Evolutionary conservation across 148 eudicot genomes (phyloP).

Genomic region (Pharnaceum exiguum): DNA sequence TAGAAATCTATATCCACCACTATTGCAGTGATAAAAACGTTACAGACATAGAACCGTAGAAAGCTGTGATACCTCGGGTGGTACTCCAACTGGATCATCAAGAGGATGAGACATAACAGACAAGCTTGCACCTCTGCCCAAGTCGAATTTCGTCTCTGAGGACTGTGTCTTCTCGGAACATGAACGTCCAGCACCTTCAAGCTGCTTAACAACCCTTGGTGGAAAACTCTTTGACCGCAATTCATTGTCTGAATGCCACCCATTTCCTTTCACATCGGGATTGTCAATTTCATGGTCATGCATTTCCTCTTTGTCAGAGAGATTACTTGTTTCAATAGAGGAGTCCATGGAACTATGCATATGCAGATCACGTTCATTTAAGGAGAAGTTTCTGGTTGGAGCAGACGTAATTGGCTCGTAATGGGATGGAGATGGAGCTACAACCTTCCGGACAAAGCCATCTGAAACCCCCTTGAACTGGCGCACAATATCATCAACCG

Average conservation of each 20-base stretch:
- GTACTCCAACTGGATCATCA: constrained; percentile 67
- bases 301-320: constrained; percentile 56
- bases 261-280: constrained; percentile 35
- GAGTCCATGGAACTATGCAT: constrained; percentile 39
- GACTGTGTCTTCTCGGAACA: constrained; percentile 30
- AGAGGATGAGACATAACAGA: constrained; percentile 32
- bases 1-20: not conserved
- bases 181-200: constrained; percentile 26
- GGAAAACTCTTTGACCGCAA: constrained; percentile 53
- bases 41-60: not conserved
- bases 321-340: constrained; percentile 47
- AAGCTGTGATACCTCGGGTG: constrained; percentile 76
- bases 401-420: constrained; percentile 31
- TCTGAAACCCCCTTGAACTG: constrained; percentile 97
- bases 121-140: constrained; percentile 33
- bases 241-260: constrained; percentile 87
- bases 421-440: constrained; percentile 49
- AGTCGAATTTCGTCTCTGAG: constrained; percentile 24
- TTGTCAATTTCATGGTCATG: constrained; percentile 37
- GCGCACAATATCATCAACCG: constrained; percentile 92
- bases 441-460: constrained; percentile 72
- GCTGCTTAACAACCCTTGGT: constrained; percentile 39
- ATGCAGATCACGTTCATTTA: constrained; percentile 46
- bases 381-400: constrained; percentile 46
- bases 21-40: not conserved